Evolutionary conservation across 352 stramenopile species (phyloP).

Genomic region (Phytophthora chlamydospora): DNA sequence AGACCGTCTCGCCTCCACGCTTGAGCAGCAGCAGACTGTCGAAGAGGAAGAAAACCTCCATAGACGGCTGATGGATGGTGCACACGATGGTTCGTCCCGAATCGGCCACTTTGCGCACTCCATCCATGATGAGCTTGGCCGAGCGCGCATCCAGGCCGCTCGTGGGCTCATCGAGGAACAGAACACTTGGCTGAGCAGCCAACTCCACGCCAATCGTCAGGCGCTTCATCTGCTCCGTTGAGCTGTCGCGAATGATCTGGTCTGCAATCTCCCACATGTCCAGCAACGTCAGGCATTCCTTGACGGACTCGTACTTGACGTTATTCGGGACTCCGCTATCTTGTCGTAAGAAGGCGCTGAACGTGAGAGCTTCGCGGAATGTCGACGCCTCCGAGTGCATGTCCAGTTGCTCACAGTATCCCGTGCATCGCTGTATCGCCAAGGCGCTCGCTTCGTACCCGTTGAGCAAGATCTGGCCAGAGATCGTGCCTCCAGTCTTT

Average conservation of each 20-base stretch:
- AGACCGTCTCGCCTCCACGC: constrained; percentile 75
- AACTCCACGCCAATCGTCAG: constrained; percentile 48
- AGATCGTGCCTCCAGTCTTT: constrained; percentile 69
- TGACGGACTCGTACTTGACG: constrained; percentile 55
- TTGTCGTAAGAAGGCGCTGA: constrained; percentile 80
- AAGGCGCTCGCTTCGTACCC: constrained; percentile 23
- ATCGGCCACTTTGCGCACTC: constrained; percentile 56
- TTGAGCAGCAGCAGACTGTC: constrained; percentile 82
- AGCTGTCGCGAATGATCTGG: constrained; percentile 35
- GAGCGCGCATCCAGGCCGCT: constrained; percentile 64
- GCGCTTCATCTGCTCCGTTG: constrained; percentile 45
- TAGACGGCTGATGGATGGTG: constrained; percentile 34
- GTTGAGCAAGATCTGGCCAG: constrained; percentile 24
- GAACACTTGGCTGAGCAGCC: constrained; percentile 35
- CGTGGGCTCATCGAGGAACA: constrained; percentile 57
- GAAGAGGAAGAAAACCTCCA: constrained; percentile 53
- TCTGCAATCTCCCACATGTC: constrained; percentile 59
- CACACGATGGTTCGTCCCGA: constrained; percentile 75
- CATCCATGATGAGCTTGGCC: constrained; percentile 64
- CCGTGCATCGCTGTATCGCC: constrained; percentile 43
- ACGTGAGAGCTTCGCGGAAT: constrained; percentile 87
- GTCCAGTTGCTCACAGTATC: constrained; percentile 82
- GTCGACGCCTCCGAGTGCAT: constrained; percentile 85
- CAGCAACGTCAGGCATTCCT: constrained; percentile 84
- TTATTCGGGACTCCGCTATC: constrained; percentile 38